Evolutionary conservation across 345 rosid species (phyloP), one percentile per base, ranked within the genome.

Genomic region (Eucalyptus melliodora): DNA sequence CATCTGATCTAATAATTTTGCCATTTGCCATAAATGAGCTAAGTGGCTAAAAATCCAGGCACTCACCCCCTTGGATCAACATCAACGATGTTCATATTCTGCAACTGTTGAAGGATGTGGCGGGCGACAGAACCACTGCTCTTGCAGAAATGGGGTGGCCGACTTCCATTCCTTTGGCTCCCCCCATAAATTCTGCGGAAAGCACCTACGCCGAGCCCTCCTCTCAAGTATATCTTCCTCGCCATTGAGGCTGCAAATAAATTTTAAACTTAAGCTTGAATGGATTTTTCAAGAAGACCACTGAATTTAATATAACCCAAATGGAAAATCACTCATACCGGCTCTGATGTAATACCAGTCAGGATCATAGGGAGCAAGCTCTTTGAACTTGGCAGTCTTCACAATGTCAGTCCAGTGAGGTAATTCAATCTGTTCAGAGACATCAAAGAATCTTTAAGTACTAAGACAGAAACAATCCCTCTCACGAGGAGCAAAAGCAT

Each of bases 191-290:
- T 96, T 91, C 99, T 95, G 47, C 93, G 92, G 89, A 96, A 95
- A 86, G 97, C 96, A 90, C 99, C 99, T 62, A 95, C 97, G n/a
- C 99, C 99, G 37, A 97, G 97, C 51, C 99, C 99, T 42, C 97
- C 97, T 90, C 97, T 96, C 62, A 97, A 81, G 91, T 96, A 97
- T 50, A 97, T 95, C 91, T 97, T 97, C 93, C 99, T 96, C 16
- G 98, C 99, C 97, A 97, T 97, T 37, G 99, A 96, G 5, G 99
- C 99, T 96, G 91, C 90, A 91, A 87, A 37, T 27, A 51, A 53
- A 26, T 14, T 37, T 23, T 21, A 50, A 45, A 26, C 42, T 7
- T 27, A 83, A 60, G 17, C 47, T 12, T 7, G 5, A 26, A 21
- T 21, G 34, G 24, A 69, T 27, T 19, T 89, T 26, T 30, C 30